These are phyloP conservation scores for Striga asiatica DNA, from an alignment of 257 asterid genomes.

Conservation along the genomic window DNA sequence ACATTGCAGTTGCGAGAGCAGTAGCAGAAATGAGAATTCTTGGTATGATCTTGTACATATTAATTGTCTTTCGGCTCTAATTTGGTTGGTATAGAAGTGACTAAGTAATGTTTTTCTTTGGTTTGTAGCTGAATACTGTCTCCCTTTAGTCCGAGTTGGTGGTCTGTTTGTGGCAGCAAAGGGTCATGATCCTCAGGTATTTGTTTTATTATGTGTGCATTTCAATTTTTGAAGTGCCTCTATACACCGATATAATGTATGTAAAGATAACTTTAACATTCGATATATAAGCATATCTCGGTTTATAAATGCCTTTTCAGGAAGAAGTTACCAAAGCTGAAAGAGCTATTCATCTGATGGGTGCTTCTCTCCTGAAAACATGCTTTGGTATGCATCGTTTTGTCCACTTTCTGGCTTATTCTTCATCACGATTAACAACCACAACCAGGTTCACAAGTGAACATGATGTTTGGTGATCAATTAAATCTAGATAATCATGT, in stretches of 20 bases:
- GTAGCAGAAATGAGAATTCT: conserved; percentile 92
- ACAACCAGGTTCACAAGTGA: too few relatives aligned
- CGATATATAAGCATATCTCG: not conserved
- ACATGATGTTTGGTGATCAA: not conserved
- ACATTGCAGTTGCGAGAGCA: conserved; percentile 89
- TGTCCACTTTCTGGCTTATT: not conserved
- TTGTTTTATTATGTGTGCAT: not conserved
- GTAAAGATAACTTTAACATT: not conserved
- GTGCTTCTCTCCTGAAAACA: conserved; percentile 66
- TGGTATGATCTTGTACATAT: conserved; percentile 27
- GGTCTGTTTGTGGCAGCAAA: conserved; percentile 90
- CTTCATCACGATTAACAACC: too few relatives aligned
- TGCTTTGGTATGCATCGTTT: conserved; percentile 43
- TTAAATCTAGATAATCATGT: not conserved
- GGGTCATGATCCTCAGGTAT: conserved; percentile 87
- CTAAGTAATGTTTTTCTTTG: conserved; percentile 16
- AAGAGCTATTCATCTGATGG: conserved; percentile 73
- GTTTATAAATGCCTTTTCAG: conserved; percentile 25
- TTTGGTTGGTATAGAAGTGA: not conserved
- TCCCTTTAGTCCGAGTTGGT: conserved; percentile 88
- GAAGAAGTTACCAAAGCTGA: conserved; percentile 79
- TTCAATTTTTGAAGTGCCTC: not conserved
- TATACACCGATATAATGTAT: too few relatives aligned
- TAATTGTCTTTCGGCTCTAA: not conserved
- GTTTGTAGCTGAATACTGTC: conserved; percentile 73